Conservation (phyloP, 805 yeast genomes). For the Kuraishia cidri region DNA sequence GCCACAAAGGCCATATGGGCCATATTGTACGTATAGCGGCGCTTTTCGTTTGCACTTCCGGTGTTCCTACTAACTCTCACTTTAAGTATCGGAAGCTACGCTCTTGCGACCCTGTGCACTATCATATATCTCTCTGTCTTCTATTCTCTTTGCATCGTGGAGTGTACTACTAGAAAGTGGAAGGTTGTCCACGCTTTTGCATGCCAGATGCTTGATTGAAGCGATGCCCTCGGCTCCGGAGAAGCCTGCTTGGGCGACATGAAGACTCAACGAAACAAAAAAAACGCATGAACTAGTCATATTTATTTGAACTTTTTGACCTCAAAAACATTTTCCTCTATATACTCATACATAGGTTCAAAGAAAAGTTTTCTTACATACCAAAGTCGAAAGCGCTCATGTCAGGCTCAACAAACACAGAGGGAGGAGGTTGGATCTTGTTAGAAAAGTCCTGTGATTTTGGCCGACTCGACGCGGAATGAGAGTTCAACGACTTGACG, state of each 20-base stretch:
- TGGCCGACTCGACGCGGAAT: neutral
- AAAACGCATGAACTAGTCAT: too few species aligned
- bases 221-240: too few species aligned
- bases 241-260: too few species aligned
- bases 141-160: conserved; percentile 4
- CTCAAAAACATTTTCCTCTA: too few species aligned
- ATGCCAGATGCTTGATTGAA: neutral
- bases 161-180: conserved; percentile 4
- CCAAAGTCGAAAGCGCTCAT: conserved; percentile 61
- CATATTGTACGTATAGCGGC: neutral
- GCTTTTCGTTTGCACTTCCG: neutral
- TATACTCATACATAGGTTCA: too few species aligned
- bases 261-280: too few species aligned
- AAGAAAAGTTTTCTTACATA: neutral
- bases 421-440: conserved; percentile 34
- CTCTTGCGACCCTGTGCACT: neutral
- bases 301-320: too few species aligned
- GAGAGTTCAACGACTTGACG: neutral
- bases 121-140: conserved; percentile 1
- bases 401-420: conserved; percentile 61
- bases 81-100: neutral
- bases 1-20: neutral
- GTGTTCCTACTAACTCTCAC: neutral
- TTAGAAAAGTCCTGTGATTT: conserved; percentile 7
- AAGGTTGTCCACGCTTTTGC: neutral